Evolutionary conservation across 495 filamentous ascomycete species (phyloP).

Genomic region (Paragyromitra xinjiangensis): DNA sequence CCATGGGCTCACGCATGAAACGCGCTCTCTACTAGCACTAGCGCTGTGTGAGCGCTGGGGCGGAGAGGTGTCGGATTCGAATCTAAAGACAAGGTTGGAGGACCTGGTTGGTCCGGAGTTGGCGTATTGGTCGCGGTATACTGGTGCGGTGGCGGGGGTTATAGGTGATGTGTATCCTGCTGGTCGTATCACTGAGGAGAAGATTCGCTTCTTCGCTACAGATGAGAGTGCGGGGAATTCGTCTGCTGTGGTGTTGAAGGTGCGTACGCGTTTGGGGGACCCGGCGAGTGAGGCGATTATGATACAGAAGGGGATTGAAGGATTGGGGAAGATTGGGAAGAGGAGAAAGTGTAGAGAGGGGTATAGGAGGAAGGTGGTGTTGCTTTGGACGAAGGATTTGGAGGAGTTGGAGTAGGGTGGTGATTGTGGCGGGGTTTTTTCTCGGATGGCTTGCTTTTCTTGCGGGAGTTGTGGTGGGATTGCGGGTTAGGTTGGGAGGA

Average conservation of each 20-base stretch:
- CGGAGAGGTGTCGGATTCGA: conserved; percentile 68
- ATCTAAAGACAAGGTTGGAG: conserved; percentile 62
- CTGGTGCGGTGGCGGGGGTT: conserved; percentile 66
- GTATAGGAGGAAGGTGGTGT: conserved; percentile 48
- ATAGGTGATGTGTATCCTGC: conserved; percentile 62
- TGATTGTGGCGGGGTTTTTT: not conserved
- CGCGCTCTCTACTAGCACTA: conserved; percentile 75
- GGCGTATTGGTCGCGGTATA: conserved; percentile 71
- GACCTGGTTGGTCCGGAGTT: conserved; percentile 62
- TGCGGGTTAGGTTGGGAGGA: no score
- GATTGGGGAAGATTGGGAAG: conserved; percentile 68
- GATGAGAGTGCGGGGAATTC: conserved; percentile 35
- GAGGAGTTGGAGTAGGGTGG: conserved; percentile 21
- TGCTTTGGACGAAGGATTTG: conserved; percentile 44
- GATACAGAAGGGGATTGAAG: conserved; percentile 59
- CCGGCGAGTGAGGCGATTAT: conserved; percentile 43
- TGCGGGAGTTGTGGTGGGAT: not conserved
- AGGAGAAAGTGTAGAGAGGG: conserved; percentile 64
- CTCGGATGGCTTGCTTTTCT: not conserved
- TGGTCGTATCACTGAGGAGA: conserved; percentile 53
- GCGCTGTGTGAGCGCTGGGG: conserved; percentile 81
- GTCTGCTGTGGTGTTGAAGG: conserved; percentile 46
- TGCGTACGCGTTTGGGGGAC: conserved; percentile 55
- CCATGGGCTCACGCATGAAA: conserved; percentile 76
- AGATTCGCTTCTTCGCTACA: conserved; percentile 52